phyloP scores from a whole-genome alignment of 2,329 filamentous ascomycete genomes.

The Aspergillus costaricaensis region DNA sequence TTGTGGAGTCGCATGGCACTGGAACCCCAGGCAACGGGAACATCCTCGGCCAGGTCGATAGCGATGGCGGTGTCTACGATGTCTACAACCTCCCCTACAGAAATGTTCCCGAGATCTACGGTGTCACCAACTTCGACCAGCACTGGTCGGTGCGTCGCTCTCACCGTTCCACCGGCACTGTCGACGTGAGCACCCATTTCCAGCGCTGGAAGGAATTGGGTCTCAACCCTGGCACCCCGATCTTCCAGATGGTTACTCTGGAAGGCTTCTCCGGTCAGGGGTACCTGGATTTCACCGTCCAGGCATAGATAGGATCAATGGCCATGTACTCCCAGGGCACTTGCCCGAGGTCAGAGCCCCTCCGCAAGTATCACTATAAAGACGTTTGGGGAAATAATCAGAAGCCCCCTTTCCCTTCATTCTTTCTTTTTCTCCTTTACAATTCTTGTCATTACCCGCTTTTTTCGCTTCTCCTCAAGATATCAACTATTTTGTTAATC shows the following conservation, averaged over 20 bases:
- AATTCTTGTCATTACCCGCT: no score
- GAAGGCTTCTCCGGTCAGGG: slow-evolving; percentile 1
- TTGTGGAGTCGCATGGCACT: slow-evolving; percentile 17
- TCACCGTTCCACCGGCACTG: background rate
- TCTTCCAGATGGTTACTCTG: slow-evolving; percentile 5
- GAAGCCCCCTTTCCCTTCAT: no score
- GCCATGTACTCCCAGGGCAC: no score
- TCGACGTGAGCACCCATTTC: slow-evolving; percentile 4
- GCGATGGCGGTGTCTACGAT: slow-evolving; percentile 4
- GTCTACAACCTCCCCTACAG: slow-evolving; percentile 4
- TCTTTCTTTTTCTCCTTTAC: no score
- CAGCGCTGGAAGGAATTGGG: slow-evolving; percentile 5
- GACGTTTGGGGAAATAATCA: no score
- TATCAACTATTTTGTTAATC: no score
- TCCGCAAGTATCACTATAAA: no score
- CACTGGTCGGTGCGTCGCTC: slow-evolving; percentile 6
- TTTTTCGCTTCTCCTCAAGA: no score
- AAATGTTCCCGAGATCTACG: slow-evolving; percentile 10
- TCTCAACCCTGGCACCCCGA: background rate
- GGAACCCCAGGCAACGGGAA: slow-evolving; percentile 5
- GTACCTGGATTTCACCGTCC: background rate
- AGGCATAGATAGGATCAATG: no score
- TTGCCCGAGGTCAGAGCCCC: no score
- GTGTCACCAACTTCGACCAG: slow-evolving; percentile 9
- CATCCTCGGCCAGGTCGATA: slow-evolving; percentile 7